Percentiles rank a stretch among this genome's conserved stretches.
Evolutionary conservation across 805 yeast genomes (phyloP).

Genomic region (Pichia occidentalis): DNA sequence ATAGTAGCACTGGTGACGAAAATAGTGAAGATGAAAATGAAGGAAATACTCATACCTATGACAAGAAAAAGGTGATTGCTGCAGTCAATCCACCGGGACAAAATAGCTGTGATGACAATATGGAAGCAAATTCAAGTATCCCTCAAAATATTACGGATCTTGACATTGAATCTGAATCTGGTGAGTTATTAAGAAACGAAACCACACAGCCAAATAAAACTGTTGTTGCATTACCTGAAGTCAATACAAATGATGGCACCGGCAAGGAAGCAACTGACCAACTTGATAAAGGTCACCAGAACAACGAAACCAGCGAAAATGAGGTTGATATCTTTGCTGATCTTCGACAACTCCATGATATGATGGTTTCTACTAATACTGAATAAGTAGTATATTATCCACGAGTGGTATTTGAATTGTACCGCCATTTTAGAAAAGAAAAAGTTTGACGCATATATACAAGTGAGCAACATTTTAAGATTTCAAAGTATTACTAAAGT

Average conservation of each 20-base stretch:
- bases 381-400: no score
- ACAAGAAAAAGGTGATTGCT: no score
- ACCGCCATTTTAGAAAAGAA: neutral
- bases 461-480: no score
- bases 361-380: neutral
- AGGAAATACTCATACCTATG: no score
- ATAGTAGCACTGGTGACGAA: neutral
- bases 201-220: no score
- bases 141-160: no score
- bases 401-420: neutral
- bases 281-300: no score
- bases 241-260: neutral
- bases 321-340: conserved; percentile 6
- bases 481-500: no score
- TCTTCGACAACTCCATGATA: conserved; percentile 3
- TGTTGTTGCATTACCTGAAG: neutral
- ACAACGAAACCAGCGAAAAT: neutral
- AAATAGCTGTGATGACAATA: no score
- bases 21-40: conserved; percentile 9
- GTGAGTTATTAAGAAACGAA: neutral
- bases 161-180: neutral
- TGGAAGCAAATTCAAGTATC: no score
- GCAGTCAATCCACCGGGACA: no score
- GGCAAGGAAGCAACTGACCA: neutral
- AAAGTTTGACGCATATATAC: no score